Conservation (phyloP, 352 stramenopile genomes). For the Globisporangium abappressorium region DNA sequence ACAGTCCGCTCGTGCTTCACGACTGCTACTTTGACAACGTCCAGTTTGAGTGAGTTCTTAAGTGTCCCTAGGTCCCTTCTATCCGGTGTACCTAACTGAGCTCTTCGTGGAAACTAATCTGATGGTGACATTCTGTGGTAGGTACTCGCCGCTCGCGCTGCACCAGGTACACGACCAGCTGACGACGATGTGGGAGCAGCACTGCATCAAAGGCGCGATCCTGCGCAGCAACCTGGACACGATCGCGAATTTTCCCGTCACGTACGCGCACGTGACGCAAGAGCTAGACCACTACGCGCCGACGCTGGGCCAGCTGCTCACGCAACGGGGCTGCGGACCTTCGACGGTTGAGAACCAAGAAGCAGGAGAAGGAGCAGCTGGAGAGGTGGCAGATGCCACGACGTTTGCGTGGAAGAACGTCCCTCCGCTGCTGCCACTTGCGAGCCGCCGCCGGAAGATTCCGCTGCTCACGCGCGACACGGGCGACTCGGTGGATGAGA, state of each 20-base stretch:
- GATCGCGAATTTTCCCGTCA: conserved; percentile 45
- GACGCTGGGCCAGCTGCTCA: conserved; percentile 73
- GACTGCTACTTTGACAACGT: conserved; percentile 93
- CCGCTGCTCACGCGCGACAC: conserved; percentile 70
- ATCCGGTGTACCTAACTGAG: neutral
- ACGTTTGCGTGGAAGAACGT: conserved; percentile 55
- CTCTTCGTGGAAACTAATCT: neutral
- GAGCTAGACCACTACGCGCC: conserved; percentile 76
- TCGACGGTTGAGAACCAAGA: too few species aligned
- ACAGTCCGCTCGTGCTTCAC: conserved; percentile 96
- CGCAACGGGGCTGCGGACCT: conserved; percentile 33
- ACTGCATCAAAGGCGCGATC: conserved; percentile 66
- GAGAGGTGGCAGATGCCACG: neutral
- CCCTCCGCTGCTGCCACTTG: conserved; percentile 43
- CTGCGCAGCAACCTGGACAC: conserved; percentile 68
- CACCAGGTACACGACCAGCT: conserved; percentile 80
- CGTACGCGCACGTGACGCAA: conserved; percentile 40
- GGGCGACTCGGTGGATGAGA: conserved; percentile 76
- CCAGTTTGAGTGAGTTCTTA: conserved; percentile 50
- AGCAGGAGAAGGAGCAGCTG: conserved; percentile 4
- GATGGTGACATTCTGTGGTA: conserved; percentile 2
- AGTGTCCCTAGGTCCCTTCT: conserved; percentile 20
- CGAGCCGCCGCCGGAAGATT: conserved; percentile 54
- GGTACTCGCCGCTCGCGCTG: conserved; percentile 70
- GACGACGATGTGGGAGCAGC: conserved; percentile 83